Percentiles rank a stretch among this genome's conserved stretches.
These are phyloP conservation scores for Draba incana DNA, from an alignment of 345 rosid genomes.

Conservation along the genomic window DNA sequence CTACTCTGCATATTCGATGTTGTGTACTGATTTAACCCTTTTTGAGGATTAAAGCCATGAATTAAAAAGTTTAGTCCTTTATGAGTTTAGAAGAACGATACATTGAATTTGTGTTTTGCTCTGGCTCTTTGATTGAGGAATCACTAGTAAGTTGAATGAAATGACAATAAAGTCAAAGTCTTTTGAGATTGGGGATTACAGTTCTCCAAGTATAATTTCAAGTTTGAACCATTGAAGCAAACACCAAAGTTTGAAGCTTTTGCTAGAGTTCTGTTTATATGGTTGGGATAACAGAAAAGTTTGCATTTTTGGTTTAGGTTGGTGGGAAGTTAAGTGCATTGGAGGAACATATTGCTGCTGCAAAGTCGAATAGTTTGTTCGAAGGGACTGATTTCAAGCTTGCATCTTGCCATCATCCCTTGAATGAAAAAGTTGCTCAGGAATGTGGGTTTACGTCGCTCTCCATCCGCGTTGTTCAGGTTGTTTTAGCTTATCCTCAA, in stretches of 20 bases:
- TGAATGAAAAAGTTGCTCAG: slow-evolving; percentile 67
- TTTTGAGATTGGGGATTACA: slow-evolving; percentile 14
- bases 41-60: background rate
- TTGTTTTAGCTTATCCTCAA: slow-evolving; percentile 27
- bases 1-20: background rate
- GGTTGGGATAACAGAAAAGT: background rate
- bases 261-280: slow-evolving; percentile 10
- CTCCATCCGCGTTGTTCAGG: slow-evolving; percentile 84
- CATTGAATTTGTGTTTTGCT: too few species aligned
- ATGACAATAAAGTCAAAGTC: slow-evolving; percentile 7
- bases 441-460: slow-evolving; percentile 93
- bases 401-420: slow-evolving; percentile 69
- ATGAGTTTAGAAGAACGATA: background rate
- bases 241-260: slow-evolving; percentile 17
- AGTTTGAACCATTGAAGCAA: background rate
- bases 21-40: background rate
- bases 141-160: background rate
- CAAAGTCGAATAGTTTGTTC: slow-evolving; percentile 57
- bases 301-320: slow-evolving; percentile 52
- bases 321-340: slow-evolving; percentile 70
- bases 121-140: background rate
- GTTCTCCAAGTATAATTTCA: slow-evolving; percentile 1
- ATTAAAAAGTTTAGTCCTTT: slow-evolving; percentile 16
- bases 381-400: slow-evolving; percentile 95
- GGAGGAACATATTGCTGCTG: slow-evolving; percentile 65